Percentiles rank a stretch among this genome's conserved stretches.
Evolutionary conservation across 306 rosid genomes (phyloP).

Genomic region (Vigna reflexopilosa): DNA sequence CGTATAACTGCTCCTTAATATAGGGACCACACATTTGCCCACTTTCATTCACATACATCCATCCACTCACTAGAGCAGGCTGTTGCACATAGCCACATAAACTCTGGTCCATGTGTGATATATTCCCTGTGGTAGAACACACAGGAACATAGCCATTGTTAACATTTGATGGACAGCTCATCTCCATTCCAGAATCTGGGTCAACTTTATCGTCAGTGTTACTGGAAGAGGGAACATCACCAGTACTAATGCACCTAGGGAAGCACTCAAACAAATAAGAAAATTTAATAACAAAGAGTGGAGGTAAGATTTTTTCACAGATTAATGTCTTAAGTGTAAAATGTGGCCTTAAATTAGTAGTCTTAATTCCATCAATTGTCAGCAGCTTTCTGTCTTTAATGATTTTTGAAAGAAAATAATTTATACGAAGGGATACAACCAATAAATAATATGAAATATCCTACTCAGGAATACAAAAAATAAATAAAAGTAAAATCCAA

Average conservation of each 20-base stretch:
- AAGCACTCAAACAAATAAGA: constrained; percentile 35
- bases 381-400: background rate
- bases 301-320: background rate
- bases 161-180: constrained; percentile 70
- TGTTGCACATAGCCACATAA: constrained; percentile 56
- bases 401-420: background rate
- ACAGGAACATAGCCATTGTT: constrained; percentile 52
- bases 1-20: constrained; percentile 79
- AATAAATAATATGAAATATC: constrained; percentile 1
- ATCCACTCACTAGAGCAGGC: constrained; percentile 76
- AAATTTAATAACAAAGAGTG: background rate
- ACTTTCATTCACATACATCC: constrained; percentile 92
- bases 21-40: constrained; percentile 99
- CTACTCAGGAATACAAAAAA: background rate
- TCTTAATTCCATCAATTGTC: constrained; percentile 13
- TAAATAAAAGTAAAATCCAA: constrained; percentile 1
- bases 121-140: constrained; percentile 50
- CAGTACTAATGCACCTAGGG: constrained; percentile 45
- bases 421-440: background rate
- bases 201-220: constrained; percentile 55
- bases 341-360: background rate
- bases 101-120: constrained; percentile 56
- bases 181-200: constrained; percentile 57
- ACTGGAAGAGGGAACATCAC: constrained; percentile 49
- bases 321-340: background rate